Conservation (phyloP, 352 stramenopile species). For the Ophiocytium majus region DNA sequence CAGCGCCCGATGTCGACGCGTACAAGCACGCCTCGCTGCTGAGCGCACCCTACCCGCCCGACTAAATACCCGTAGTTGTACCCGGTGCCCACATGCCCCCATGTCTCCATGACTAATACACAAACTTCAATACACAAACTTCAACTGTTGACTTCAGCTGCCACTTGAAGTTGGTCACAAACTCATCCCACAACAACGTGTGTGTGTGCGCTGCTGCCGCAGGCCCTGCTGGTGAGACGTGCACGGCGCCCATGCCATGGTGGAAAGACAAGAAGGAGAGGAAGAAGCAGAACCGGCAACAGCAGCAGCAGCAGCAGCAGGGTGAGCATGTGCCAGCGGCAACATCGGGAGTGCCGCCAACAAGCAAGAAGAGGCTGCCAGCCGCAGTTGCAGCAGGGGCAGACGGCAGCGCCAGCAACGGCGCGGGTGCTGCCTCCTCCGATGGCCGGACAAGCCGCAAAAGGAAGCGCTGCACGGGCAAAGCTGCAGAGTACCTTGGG, state of each 20-base stretch:
- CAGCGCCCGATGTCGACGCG: no score
- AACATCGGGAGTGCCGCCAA: background rate
- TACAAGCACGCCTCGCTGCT: no score
- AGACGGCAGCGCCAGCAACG: background rate
- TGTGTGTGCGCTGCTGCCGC: background rate
- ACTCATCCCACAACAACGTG: no score
- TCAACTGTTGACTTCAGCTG: no score
- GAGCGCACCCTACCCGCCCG: no score
- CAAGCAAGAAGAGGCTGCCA: no score
- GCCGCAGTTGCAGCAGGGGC: background rate
- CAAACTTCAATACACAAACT: no score
- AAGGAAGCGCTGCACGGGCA: constrained; percentile 18
- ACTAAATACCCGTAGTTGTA: no score
- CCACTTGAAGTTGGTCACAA: no score
- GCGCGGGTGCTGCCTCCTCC: background rate
- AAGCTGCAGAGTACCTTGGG: constrained; percentile 10
- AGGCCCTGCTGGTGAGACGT: background rate
- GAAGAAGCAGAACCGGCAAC: background rate
- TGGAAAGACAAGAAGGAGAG: background rate
- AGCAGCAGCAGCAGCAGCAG: background rate
- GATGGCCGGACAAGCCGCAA: background rate
- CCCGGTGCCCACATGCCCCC: no score
- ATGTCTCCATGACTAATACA: no score
- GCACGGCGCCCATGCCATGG: background rate
- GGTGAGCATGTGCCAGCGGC: background rate